A percentile compares a stretch with the other conserved stretches of the same genome.
Conservation (phyloP, 352 stramenopile species). For the Globisporangium takayamanum region DNA sequence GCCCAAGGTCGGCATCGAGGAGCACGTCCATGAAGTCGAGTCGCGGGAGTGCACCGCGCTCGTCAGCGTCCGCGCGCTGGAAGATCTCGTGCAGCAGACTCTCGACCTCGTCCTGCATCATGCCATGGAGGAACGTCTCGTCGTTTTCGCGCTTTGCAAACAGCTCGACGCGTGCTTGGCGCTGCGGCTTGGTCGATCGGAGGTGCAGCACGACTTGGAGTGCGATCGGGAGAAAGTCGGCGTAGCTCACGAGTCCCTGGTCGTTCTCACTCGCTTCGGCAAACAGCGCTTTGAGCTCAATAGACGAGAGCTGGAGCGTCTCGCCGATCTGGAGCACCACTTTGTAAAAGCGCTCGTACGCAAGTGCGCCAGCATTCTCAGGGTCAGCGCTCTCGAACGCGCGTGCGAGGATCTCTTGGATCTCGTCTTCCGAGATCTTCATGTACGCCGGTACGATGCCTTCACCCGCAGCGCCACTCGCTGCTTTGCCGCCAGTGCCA, state of each 20-base stretch:
- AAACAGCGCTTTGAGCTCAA: slow-evolving; percentile 49
- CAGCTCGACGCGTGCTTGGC: slow-evolving; percentile 31
- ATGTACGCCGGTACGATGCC: slow-evolving; percentile 32
- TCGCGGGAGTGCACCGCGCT: slow-evolving; percentile 34
- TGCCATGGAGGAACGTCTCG: slow-evolving; percentile 63
- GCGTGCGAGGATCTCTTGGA: slow-evolving; percentile 37
- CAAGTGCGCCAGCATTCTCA: slow-evolving; percentile 32
- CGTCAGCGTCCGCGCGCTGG: slow-evolving; percentile 52
- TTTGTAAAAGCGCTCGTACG: slow-evolving; percentile 38
- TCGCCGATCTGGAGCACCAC: slow-evolving; percentile 39
- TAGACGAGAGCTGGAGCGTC: slow-evolving; percentile 45
- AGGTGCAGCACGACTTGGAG: slow-evolving; percentile 43
- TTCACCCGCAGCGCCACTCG: not conserved
- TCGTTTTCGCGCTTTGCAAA: slow-evolving; percentile 40
- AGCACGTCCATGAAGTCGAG: slow-evolving; percentile 64
- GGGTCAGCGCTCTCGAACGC: slow-evolving; percentile 41
- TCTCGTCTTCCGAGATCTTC: slow-evolving; percentile 50
- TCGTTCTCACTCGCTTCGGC: slow-evolving; percentile 66
- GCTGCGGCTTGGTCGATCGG: slow-evolving; percentile 34
- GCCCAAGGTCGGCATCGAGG: slow-evolving; percentile 58
- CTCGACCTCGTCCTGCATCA: slow-evolving; percentile 79
- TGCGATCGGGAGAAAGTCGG: slow-evolving; percentile 46
- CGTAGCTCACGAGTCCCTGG: slow-evolving; percentile 36
- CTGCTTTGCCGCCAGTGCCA: slow-evolving; percentile 13
- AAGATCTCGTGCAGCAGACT: slow-evolving; percentile 75